These are phyloP conservation scores for Coemansia sp. DNA, from an alignment of 192 early-diverging fungal species.

Conservation along the genomic window DNA sequence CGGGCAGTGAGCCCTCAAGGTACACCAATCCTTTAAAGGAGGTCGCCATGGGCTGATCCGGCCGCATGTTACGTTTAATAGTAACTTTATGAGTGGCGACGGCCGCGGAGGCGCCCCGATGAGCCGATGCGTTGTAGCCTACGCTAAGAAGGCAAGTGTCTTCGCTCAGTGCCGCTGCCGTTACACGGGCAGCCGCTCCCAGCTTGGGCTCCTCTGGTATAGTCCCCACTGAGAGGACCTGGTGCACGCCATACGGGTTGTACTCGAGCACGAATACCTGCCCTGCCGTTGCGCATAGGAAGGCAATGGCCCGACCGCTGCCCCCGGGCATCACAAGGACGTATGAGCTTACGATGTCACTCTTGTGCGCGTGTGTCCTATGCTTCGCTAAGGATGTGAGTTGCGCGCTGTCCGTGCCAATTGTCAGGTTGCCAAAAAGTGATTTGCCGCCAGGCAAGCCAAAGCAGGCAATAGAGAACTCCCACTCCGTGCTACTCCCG, in stretches of 20 bases:
- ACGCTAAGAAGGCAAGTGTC: conserved; percentile 20
- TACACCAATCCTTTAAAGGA: neutral
- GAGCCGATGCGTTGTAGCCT: conserved; percentile 17
- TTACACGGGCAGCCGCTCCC: conserved; percentile 19
- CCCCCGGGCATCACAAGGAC: conserved; percentile 17
- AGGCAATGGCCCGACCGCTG: conserved; percentile 18
- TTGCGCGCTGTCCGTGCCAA: conserved; percentile 26
- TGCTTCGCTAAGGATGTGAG: conserved; percentile 22
- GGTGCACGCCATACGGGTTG: conserved; percentile 25
- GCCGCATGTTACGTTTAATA: conserved; percentile 2
- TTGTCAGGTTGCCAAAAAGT: conserved; percentile 34
- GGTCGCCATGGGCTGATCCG: neutral
- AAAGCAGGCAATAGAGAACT: conserved; percentile 44
- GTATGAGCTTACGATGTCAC: conserved; percentile 13
- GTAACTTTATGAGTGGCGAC: conserved; percentile 17
- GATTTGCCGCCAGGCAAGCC: conserved; percentile 24
- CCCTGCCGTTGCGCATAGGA: conserved; percentile 31
- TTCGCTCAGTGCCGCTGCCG: conserved; percentile 10
- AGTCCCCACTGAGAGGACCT: conserved; percentile 6
- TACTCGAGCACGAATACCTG: conserved; percentile 34
- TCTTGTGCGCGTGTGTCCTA: conserved; percentile 15
- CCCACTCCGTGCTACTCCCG: conserved; percentile 45
- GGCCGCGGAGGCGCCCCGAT: neutral
- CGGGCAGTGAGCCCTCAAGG: conserved; percentile 5
- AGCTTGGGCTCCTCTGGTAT: conserved; percentile 7